These are phyloP conservation scores for Vigna mungo DNA, from an alignment of 306 rosid genomes.

Conservation along the genomic window DNA sequence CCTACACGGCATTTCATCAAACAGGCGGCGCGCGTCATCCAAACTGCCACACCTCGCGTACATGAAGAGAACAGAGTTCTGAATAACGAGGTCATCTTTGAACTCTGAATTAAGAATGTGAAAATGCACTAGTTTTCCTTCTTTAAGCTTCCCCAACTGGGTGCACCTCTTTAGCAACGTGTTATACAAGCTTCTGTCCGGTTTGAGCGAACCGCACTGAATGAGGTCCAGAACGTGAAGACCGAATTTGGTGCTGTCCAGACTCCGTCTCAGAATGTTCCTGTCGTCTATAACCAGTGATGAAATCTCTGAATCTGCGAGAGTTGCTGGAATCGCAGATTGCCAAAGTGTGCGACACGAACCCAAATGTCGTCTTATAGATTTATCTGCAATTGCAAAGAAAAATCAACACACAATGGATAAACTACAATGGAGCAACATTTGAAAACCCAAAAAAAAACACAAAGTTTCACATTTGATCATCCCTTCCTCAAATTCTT, in stretches of 20 bases:
- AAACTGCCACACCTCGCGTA: constrained; percentile 50
- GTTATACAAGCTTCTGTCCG: constrained; percentile 47
- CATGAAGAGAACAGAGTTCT: constrained; percentile 52
- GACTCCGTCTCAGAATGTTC: constrained; percentile 48
- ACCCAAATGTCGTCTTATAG: not conserved
- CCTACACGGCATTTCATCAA: constrained; percentile 49
- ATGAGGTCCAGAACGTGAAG: constrained; percentile 58
- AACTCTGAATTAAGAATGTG: constrained; percentile 47
- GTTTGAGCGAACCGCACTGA: constrained; percentile 48
- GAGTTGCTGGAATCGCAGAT: constrained; percentile 24
- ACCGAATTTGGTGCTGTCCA: constrained; percentile 35
- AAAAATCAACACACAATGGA: not conserved
- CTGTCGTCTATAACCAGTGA: constrained; percentile 44
- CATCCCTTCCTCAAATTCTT: constrained; percentile 36
- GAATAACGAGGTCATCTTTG: constrained; percentile 42
- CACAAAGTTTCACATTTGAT: constrained; percentile 9
- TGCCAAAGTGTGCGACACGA: constrained; percentile 41
- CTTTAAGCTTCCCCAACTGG: constrained; percentile 49
- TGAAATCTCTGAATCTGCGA: constrained; percentile 25
- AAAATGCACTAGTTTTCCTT: constrained; percentile 52
- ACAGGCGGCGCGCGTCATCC: constrained; percentile 44
- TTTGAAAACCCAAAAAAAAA: not conserved
- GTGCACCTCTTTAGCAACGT: constrained; percentile 52
- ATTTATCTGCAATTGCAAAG: constrained; percentile 26
- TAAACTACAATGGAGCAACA: not conserved